Percentiles rank a stretch among this genome's conserved stretches.
Evolutionary conservation across 768 basidiomycete species (phyloP).

Genomic region (Suillus spraguei): DNA sequence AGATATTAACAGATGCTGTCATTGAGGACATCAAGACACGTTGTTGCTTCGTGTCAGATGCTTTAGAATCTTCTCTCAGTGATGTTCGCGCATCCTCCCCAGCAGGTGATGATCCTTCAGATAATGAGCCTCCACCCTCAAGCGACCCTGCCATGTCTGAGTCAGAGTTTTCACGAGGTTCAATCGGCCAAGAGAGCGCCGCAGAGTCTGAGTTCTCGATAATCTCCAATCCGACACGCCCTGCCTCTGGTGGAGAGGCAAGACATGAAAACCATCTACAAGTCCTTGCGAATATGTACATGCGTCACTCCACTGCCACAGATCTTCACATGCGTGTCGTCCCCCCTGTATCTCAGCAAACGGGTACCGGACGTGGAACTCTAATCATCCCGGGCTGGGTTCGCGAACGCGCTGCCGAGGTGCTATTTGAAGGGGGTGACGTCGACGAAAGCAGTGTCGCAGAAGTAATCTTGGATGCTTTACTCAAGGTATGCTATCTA

Average conservation of each 20-base stretch:
- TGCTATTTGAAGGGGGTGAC: conserved; percentile 88
- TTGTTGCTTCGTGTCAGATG: conserved; percentile 82
- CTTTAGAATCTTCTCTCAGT: conserved; percentile 43
- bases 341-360: conserved; percentile 66
- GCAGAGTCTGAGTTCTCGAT: conserved; percentile 59
- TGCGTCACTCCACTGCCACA: conserved; percentile 75
- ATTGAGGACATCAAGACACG: conserved; percentile 91
- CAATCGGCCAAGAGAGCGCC: conserved; percentile 52
- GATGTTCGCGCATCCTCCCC: conserved; percentile 37
- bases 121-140: conserved; percentile 44
- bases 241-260: conserved; percentile 22
- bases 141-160: conserved; percentile 67
- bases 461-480: conserved; percentile 74
- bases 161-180: conserved; percentile 62
- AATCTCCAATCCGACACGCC: conserved; percentile 45
- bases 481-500: conserved; percentile 64
- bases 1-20: conserved; percentile 77
- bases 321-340: conserved; percentile 69
- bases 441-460: conserved; percentile 86
- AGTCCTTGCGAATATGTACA: conserved; percentile 70
- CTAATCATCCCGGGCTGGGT: conserved; percentile 94
- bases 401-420: conserved; percentile 86
- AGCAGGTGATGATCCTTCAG: conserved; percentile 36
- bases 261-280: conserved; percentile 43
- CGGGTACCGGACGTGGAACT: conserved; percentile 75